phyloP scores from a whole-genome alignment of 2,329 filamentous ascomycete genomes.

The Alternaria viburni region DNA sequence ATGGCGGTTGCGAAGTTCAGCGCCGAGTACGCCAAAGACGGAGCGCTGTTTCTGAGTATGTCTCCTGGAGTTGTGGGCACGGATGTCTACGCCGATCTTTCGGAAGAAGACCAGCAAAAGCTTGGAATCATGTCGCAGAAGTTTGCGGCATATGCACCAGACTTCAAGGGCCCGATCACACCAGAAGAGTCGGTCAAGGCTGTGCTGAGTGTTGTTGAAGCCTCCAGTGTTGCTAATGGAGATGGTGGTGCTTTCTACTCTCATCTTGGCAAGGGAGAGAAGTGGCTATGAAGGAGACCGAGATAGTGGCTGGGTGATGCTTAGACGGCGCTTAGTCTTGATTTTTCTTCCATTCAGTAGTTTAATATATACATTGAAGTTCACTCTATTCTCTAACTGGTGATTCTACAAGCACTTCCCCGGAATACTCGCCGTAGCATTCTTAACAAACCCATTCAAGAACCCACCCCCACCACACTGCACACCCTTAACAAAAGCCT shows the following conservation, averaged over 20 bases:
- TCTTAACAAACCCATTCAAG: constrained; percentile 50
- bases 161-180: constrained; percentile 19
- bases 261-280: constrained; percentile 21
- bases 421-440: constrained; percentile 37
- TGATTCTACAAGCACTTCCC: constrained; percentile 35
- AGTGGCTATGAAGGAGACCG: constrained; percentile 9
- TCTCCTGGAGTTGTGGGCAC: constrained; percentile 30
- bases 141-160: constrained; percentile 11
- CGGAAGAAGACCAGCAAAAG: not conserved
- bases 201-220: constrained; percentile 13
- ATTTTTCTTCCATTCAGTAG: no score
- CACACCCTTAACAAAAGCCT: constrained; percentile 65
- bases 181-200: constrained; percentile 16
- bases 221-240: constrained; percentile 19
- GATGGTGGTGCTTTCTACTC: constrained; percentile 21
- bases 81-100: constrained; percentile 9
- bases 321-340: not conserved
- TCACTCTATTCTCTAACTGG: no score
- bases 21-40: constrained; percentile 36
- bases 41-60: constrained; percentile 28
- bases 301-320: not conserved
- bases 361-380: not conserved
- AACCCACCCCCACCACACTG: constrained; percentile 56
- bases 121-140: not conserved
- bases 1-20: constrained; percentile 52